A percentile compares a stretch with the other conserved stretches of the same genome.
These are phyloP conservation scores for Boletus holoroseus DNA, from an alignment of 1,284 basidiomycete species.

Conservation along the genomic window DNA sequence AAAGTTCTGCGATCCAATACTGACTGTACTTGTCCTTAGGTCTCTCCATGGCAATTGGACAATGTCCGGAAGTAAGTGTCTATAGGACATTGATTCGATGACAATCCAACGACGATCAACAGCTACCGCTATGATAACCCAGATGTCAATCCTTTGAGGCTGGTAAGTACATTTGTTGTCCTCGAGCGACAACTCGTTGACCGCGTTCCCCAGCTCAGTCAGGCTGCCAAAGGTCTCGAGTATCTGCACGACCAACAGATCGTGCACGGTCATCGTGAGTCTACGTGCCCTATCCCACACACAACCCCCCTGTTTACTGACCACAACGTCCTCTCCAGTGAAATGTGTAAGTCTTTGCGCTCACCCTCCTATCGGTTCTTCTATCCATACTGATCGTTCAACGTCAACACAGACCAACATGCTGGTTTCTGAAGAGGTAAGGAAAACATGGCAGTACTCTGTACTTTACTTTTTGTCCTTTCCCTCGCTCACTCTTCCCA, in stretches of 20 bases:
- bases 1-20: neutral
- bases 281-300: neutral
- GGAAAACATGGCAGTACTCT: constrained; percentile 11
- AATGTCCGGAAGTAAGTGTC: constrained; percentile 46
- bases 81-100: neutral
- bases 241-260: constrained; percentile 47
- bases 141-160: constrained; percentile 35
- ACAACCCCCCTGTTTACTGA: neutral
- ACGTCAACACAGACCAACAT: constrained; percentile 46
- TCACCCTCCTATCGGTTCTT: neutral
- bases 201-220: constrained; percentile 35
- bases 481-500: neutral
- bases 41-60: constrained; percentile 55
- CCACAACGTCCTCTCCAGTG: constrained; percentile 33
- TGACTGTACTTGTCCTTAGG: constrained; percentile 32
- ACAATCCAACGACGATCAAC: constrained; percentile 1
- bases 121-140: constrained; percentile 39
- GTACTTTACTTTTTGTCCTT: neutral
- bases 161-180: constrained; percentile 35
- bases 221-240: constrained; percentile 47
- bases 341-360: constrained; percentile 47
- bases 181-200: neutral
- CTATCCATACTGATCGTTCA: constrained; percentile 5
- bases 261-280: constrained; percentile 54
- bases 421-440: constrained; percentile 40